Percentiles rank a stretch among this genome's conserved stretches.
Conservation (phyloP, 1,284 basidiomycete species). For the Phenoliferia sp. region DNA sequence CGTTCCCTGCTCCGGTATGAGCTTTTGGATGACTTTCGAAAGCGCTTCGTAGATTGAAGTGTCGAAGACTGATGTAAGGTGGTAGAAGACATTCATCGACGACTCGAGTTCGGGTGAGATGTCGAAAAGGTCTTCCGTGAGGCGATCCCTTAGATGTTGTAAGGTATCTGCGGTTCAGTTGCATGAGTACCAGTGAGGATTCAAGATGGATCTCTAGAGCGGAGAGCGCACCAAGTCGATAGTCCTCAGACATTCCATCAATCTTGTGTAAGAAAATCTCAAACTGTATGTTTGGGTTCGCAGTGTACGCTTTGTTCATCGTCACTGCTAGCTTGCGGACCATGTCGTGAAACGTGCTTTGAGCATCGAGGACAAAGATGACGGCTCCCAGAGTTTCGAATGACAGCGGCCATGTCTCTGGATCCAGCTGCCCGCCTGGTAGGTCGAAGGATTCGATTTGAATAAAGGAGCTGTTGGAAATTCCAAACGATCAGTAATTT, state of each 20-base stretch:
- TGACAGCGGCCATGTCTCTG: slow-evolving; percentile 57
- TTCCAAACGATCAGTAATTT: not conserved
- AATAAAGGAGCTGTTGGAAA: slow-evolving; percentile 66
- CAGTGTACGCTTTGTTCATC: slow-evolving; percentile 50
- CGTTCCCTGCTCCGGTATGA: slow-evolving; percentile 60
- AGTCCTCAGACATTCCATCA: slow-evolving; percentile 86
- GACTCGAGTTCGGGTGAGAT: slow-evolving; percentile 45
- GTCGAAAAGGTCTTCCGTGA: slow-evolving; percentile 75
- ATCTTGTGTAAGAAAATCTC: slow-evolving; percentile 97
- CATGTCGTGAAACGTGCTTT: slow-evolving; percentile 53
- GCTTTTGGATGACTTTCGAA: slow-evolving; percentile 64
- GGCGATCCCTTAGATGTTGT: slow-evolving; percentile 74
- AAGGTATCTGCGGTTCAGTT: slow-evolving; percentile 62
- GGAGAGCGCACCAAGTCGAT: slow-evolving; percentile 66
- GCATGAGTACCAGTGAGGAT: not conserved
- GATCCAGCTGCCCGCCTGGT: slow-evolving; percentile 69
- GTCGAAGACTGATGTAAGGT: slow-evolving; percentile 85
- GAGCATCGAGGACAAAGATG: slow-evolving; percentile 95
- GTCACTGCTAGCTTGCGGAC: slow-evolving; percentile 36
- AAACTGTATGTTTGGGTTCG: slow-evolving; percentile 73
- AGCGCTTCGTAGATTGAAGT: slow-evolving; percentile 83
- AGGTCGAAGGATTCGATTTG: slow-evolving; percentile 94
- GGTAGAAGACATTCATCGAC: slow-evolving; percentile 51
- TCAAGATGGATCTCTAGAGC: not conserved
- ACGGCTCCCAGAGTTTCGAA: slow-evolving; percentile 46